Evolutionary conservation across 441 rosid species (phyloP).

Genomic region (Populus trichocarpa): DNA sequence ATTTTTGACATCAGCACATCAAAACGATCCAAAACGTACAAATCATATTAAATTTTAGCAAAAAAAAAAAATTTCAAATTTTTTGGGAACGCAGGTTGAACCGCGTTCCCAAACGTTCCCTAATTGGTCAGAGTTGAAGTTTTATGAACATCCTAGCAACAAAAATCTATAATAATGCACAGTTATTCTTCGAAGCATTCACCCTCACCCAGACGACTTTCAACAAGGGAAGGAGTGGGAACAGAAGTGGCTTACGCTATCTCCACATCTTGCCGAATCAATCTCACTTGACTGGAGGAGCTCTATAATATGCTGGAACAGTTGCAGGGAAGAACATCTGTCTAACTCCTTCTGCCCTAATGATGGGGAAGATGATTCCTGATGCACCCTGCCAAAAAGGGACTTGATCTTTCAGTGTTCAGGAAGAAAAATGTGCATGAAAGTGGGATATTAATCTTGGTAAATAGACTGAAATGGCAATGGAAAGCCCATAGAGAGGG

Average conservation of each 20-base stretch:
- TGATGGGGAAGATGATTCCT: conserved; percentile 85
- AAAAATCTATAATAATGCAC: neutral
- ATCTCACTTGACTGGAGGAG: conserved; percentile 41
- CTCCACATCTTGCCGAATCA: neutral
- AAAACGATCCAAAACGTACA: too few relatives aligned
- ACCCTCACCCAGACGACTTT: neutral
- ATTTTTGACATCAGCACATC: too few relatives aligned
- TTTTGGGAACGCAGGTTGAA: too few relatives aligned
- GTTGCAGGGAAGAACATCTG: conserved; percentile 94
- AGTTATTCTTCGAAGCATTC: neutral
- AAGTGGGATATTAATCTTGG: neutral
- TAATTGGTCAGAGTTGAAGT: neutral
- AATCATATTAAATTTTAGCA: too few relatives aligned
- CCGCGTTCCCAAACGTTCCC: too few relatives aligned
- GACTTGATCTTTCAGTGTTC: neutral
- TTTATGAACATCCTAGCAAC: neutral
- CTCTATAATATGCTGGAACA: conserved; percentile 80
- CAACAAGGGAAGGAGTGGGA: neutral
- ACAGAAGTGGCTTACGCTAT: neutral
- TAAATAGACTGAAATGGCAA: neutral
- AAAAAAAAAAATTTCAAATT: too few relatives aligned
- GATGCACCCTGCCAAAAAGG: conserved; percentile 57
- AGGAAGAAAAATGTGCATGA: neutral
- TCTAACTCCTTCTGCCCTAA: conserved; percentile 83
- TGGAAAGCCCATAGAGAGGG: neutral